These are phyloP conservation scores for Phytopythium helicoides DNA, from an alignment of 352 stramenopile species.

Conservation along the genomic window DNA sequence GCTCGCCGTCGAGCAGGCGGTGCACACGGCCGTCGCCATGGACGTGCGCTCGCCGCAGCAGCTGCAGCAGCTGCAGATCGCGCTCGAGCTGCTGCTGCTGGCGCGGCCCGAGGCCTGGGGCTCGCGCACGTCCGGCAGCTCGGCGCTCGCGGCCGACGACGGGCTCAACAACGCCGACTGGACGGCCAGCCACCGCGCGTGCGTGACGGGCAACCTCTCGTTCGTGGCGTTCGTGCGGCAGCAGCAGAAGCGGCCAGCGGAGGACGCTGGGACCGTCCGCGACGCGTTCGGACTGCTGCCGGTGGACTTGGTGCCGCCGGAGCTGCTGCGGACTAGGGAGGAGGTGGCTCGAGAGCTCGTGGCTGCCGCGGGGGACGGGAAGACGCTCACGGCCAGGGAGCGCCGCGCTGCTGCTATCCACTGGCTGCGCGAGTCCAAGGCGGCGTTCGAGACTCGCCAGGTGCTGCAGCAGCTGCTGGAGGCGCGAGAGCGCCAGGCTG, in stretches of 20 bases:
- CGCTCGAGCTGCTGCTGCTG: slow-evolving; percentile 53
- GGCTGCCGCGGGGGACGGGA: not conserved
- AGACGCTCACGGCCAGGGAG: slow-evolving; percentile 15
- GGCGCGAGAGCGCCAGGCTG: not conserved
- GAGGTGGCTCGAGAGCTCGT: slow-evolving; percentile 20
- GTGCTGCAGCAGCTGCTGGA: slow-evolving; percentile 5
- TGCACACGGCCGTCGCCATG: slow-evolving; percentile 54
- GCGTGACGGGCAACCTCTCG: slow-evolving; percentile 52
- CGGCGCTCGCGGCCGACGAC: slow-evolving; percentile 1
- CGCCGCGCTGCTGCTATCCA: slow-evolving; percentile 32
- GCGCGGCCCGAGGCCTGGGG: slow-evolving; percentile 27
- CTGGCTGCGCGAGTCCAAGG: slow-evolving; percentile 32
- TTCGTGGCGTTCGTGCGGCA: slow-evolving; percentile 56
- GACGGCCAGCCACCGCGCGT: slow-evolving; percentile 54
- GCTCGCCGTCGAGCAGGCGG: slow-evolving; percentile 46
- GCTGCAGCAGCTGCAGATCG: slow-evolving; percentile 62
- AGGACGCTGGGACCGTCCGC: slow-evolving; percentile 28
- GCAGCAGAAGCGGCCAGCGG: slow-evolving; percentile 14
- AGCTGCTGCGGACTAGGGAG: slow-evolving; percentile 28
- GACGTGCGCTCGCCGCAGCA: slow-evolving; percentile 54
- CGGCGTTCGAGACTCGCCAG: slow-evolving; percentile 18
- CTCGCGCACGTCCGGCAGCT: slow-evolving; percentile 12
- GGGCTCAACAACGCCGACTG: slow-evolving; percentile 33
- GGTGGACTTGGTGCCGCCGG: slow-evolving; percentile 51
- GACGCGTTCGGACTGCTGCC: slow-evolving; percentile 54